Evolutionary conservation across 2,329 filamentous ascomycete species (phyloP), one percentile per base, ranked within the genome.

Genomic region (Fusarium mexicanum): DNA sequence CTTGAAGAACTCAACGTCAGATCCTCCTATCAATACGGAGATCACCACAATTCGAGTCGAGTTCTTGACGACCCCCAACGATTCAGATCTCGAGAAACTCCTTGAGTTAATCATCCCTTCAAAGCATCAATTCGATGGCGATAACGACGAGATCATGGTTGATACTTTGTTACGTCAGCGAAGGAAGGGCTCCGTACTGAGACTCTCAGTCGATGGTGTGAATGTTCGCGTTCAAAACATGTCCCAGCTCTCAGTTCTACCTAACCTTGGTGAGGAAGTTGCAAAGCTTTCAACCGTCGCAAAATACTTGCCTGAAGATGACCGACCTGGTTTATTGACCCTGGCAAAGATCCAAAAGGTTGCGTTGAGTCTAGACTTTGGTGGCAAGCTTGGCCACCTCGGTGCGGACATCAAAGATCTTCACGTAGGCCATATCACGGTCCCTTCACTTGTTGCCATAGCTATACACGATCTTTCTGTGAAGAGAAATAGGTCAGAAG

Each of bases 251-350:
- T 86, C 89, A 16, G 89, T 90, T 47, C 85, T 99, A 20, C 89
- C 92, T 13, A 87, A 88, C 17, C 87, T 99, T 14, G 92, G 89
- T 2, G 91, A 93, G 72, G 96, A 99, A 78, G 81, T 98, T 55
- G 88, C 92, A 11, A 94, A 93, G 74, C 86, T 99, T 10, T 94
- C 95, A 2, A 95, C 91, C 2, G 94, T 99, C 33, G 90, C 96
- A 12, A 98, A 98, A 80, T 98, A 98, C 80, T 87, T 99, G 6
- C 96, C 96, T 0, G 96, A 99, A 76, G 96, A 99, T 81, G 96
- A 99, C 77, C 90, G 95, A 4, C 96, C 96, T 5, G 96, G 96
- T 0, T 86, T 98, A 26, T 86, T 99, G 43, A 95, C 92, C 1
- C 85, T 99, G 43, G 86, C 88, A 2, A 86, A 90, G 37, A 81